These are phyloP conservation scores for Phytophthora boehmeriae DNA, from an alignment of 352 stramenopile species.

Conservation along the genomic window DNA sequence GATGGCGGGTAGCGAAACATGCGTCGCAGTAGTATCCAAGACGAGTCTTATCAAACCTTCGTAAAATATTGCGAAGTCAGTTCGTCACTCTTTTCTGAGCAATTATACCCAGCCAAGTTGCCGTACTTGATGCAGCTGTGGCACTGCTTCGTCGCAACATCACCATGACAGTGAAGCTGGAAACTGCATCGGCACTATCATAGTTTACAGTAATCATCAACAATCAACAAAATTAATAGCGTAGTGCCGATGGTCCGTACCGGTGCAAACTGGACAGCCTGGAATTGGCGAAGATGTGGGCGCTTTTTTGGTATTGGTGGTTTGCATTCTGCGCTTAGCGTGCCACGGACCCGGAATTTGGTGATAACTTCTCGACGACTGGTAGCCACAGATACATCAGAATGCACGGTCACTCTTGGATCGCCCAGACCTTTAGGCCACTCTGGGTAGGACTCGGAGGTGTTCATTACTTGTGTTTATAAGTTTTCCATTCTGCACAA, in stretches of 20 bases:
- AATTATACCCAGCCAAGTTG: neutral
- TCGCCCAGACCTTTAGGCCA: constrained; percentile 65
- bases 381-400: constrained; percentile 10
- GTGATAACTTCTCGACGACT: constrained; percentile 46
- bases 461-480: constrained; percentile 15
- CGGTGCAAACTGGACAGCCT: constrained; percentile 23
- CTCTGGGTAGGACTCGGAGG: constrained; percentile 50
- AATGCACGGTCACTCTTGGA: constrained; percentile 36
- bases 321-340: constrained; percentile 8
- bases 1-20: constrained; percentile 66
- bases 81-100: neutral
- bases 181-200: constrained; percentile 66
- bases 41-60: constrained; percentile 60
- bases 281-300: constrained; percentile 29
- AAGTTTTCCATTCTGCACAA: no score
- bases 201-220: no score
- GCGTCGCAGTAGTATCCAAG: constrained; percentile 71
- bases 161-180: constrained; percentile 50
- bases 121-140: constrained; percentile 70
- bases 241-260: constrained; percentile 10
- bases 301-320: constrained; percentile 16
- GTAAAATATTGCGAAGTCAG: neutral
- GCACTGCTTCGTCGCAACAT: constrained; percentile 64
- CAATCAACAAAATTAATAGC: neutral
- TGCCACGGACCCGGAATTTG: constrained; percentile 37